phyloP scores from a whole-genome alignment of 2,329 filamentous ascomycete species.

The Colletotrichum musae region DNA sequence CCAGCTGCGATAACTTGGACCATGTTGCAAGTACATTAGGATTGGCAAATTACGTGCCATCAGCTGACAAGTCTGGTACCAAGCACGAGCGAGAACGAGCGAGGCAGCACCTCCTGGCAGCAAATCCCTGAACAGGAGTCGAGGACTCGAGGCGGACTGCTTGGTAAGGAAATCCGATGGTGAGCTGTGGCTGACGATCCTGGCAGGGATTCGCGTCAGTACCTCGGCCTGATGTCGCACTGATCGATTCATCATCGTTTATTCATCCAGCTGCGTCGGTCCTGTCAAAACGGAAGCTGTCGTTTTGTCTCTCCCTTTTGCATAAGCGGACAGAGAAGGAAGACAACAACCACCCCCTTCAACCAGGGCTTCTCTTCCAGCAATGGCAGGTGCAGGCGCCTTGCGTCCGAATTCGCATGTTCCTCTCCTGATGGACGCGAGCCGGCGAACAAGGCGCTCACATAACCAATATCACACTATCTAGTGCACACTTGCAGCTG shows the following conservation, averaged over 20 bases:
- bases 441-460: neutral
- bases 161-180: conserved; percentile 41
- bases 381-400: conserved; percentile 36
- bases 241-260: conserved; percentile 38
- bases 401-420: neutral
- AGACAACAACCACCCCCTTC: conserved; percentile 2
- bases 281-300: conserved; percentile 14
- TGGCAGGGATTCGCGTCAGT: conserved; percentile 37
- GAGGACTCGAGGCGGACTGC: conserved; percentile 33
- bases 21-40: conserved; percentile 38
- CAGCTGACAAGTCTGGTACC: conserved; percentile 22
- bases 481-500: conserved; percentile 2
- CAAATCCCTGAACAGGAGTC: conserved; percentile 27
- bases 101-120: conserved; percentile 20
- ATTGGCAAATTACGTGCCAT: conserved; percentile 33
- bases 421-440: neutral
- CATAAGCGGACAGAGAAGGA: neutral
- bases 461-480: neutral
- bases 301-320: too few species aligned
- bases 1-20: conserved; percentile 31
- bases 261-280: conserved; percentile 24
- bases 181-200: conserved; percentile 42
- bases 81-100: conserved; percentile 30
- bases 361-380: conserved; percentile 17
- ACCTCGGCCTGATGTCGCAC: conserved; percentile 37